Conservation (phyloP, 1,284 basidiomycete species). For the Pascua sp. region DNA sequence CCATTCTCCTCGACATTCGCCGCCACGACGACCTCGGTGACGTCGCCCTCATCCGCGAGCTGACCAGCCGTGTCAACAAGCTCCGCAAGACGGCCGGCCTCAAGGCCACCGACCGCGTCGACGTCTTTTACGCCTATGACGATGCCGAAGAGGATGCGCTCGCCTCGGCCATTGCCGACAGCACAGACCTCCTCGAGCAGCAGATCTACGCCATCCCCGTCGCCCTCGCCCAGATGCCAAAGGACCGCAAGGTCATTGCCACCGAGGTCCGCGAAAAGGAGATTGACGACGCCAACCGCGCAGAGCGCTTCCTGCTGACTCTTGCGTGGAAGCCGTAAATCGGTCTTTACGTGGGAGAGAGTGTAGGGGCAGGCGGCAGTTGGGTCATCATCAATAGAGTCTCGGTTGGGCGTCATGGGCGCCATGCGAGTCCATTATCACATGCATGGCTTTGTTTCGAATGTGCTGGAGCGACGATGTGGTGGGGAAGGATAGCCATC, state of each 20-base stretch:
- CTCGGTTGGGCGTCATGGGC: no score
- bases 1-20: conserved; percentile 84
- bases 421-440: no score
- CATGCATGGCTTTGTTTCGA: no score
- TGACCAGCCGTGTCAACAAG: conserved; percentile 93
- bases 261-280: conserved; percentile 67
- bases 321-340: conserved; percentile 22
- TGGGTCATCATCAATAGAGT: no score
- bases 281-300: conserved; percentile 87
- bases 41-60: conserved; percentile 84
- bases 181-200: conserved; percentile 65
- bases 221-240: conserved; percentile 60
- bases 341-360: background rate
- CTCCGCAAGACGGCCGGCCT: conserved; percentile 92
- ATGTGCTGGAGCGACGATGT: no score
- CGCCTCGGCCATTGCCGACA: conserved; percentile 63
- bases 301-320: conserved; percentile 56
- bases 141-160: conserved; percentile 65
- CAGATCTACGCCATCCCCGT: conserved; percentile 71
- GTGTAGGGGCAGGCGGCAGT: no score
- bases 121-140: conserved; percentile 82
- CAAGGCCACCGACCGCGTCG: conserved; percentile 89
- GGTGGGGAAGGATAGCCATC: no score
- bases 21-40: conserved; percentile 80
- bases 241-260: conserved; percentile 66